These are phyloP conservation scores for Macadamia tetraphylla DNA, from an alignment of 164 flowering plant genomes.

Conservation along the genomic window DNA sequence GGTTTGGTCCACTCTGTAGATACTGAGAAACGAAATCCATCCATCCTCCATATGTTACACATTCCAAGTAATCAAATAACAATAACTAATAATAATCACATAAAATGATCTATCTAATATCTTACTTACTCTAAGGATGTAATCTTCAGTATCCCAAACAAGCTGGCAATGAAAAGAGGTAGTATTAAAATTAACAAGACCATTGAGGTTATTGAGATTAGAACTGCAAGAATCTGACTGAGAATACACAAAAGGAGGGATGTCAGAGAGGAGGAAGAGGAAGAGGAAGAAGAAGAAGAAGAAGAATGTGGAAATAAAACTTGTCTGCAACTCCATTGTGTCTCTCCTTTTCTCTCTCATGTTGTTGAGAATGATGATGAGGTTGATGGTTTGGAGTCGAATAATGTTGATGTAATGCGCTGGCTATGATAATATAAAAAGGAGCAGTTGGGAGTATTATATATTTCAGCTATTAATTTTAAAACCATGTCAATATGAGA, in stretches of 20 bases:
- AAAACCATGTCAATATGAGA: no score
- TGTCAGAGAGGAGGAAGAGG: neutral
- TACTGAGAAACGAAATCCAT: slow-evolving; percentile 23
- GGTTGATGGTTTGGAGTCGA: slow-evolving; percentile 1
- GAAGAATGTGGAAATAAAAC: slow-evolving; percentile 4
- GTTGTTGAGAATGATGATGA: neutral
- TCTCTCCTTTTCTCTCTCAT: neutral
- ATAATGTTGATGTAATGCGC: no score
- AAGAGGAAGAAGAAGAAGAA: slow-evolving; percentile 10
- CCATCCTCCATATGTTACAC: neutral
- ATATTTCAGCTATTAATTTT: no score
- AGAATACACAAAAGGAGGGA: slow-evolving; percentile 11
- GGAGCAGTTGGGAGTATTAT: no score
- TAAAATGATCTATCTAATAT: neutral
- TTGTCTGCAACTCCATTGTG: slow-evolving; percentile 10
- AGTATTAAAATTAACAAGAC: slow-evolving; percentile 21
- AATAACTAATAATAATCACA: neutral
- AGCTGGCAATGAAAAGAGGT: slow-evolving; percentile 22
- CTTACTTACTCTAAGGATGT: slow-evolving; percentile 40
- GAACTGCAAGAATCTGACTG: slow-evolving; percentile 32
- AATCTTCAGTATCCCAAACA: slow-evolving; percentile 33
- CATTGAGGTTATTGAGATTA: slow-evolving; percentile 15
- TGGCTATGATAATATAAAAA: no score
- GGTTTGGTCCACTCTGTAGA: slow-evolving; percentile 15
- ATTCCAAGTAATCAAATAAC: neutral